phyloP scores from a whole-genome alignment of 805 yeast genomes.

The Tetrapisispora iriomotensis region DNA sequence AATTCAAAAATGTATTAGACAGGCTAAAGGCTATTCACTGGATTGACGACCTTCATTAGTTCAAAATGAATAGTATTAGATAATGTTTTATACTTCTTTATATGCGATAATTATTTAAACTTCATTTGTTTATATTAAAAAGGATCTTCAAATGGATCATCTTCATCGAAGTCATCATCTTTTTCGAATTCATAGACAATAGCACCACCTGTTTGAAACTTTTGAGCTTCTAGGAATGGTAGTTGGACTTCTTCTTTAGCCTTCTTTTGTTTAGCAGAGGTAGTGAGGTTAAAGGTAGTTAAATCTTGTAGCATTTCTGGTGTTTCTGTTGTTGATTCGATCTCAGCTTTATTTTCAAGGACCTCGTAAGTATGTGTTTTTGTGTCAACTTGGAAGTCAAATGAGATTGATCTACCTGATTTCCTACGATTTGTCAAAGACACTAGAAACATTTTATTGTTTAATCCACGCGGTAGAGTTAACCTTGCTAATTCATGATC shows the following conservation, averaged over 20 bases:
- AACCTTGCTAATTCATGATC: constrained; percentile 33
- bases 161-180: constrained; percentile 97
- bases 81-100: not conserved
- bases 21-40: not conserved
- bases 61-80: not conserved
- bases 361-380: constrained; percentile 33
- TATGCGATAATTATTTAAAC: not conserved
- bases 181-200: constrained; percentile 92
- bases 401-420: constrained; percentile 68
- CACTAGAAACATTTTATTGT: constrained; percentile 38
- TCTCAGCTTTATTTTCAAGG: constrained; percentile 17
- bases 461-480: constrained; percentile 43
- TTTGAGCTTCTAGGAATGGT: constrained; percentile 87
- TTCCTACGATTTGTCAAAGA: constrained; percentile 62
- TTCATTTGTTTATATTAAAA: constrained; percentile 46
- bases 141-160: constrained; percentile 96
- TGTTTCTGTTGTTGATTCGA: constrained; percentile 31
- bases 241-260: constrained; percentile 81
- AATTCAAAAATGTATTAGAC: not conserved
- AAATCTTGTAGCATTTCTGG: constrained; percentile 53
- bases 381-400: constrained; percentile 45
- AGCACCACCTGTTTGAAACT: constrained; percentile 71
- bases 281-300: constrained; percentile 79
- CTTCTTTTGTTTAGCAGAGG: constrained; percentile 61
- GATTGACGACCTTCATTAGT: not conserved